These are phyloP conservation scores for Aspergillus oerlinghausenensis DNA, from an alignment of 2,329 filamentous ascomycete species.

Conservation along the genomic window DNA sequence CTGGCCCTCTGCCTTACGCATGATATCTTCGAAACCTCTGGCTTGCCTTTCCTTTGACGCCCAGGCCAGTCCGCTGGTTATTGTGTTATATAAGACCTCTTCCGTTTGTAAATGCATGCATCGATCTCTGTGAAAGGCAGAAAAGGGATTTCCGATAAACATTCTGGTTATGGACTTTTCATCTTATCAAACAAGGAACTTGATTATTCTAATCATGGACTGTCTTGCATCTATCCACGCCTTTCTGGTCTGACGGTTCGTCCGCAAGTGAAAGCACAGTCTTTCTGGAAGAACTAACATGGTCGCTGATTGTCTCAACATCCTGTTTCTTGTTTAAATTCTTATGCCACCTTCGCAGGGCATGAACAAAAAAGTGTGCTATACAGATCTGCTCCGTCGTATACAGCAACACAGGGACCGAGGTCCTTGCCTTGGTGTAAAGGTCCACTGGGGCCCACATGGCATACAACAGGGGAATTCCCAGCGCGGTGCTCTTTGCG, in stretches of 20 bases:
- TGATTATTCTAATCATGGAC: background rate
- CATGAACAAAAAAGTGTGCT: conserved; percentile 36
- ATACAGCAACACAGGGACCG: conserved; percentile 36
- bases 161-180: background rate
- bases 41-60: conserved; percentile 5
- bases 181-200: background rate
- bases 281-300: background rate
- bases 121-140: background rate
- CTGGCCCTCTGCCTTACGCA: background rate
- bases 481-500: conserved; percentile 67
- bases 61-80: background rate
- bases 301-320: conserved; percentile 3
- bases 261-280: conserved; percentile 4
- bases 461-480: conserved; percentile 62
- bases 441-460: conserved; percentile 50
- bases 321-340: conserved; percentile 17
- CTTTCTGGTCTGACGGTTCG: conserved; percentile 2
- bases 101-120: conserved; percentile 8
- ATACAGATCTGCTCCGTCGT: conserved; percentile 38
- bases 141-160: background rate
- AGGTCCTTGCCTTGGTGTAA: conserved; percentile 33
- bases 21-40: background rate
- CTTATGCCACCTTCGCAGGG: conserved; percentile 29
- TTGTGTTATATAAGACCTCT: conserved; percentile 6
- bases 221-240: background rate